These are phyloP conservation scores for Penicillium coffeae DNA, from an alignment of 495 filamentous ascomycete species.

Conservation along the genomic window DNA sequence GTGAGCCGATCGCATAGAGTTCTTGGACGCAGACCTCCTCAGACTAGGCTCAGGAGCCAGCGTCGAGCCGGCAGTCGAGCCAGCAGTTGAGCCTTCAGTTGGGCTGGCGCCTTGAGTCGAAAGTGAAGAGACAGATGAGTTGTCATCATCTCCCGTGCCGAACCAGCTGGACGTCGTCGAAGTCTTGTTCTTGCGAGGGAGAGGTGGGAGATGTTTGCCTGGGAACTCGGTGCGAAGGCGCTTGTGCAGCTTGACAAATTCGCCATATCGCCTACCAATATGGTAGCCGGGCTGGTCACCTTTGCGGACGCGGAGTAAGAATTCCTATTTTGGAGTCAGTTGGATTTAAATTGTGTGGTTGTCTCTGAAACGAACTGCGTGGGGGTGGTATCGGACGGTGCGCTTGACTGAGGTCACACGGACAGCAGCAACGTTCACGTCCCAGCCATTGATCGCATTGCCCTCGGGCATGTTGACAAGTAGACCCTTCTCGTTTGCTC, in stretches of 20 bases:
- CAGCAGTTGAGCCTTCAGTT: constrained; percentile 32
- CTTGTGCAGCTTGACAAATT: constrained; percentile 78
- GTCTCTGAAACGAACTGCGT: constrained; percentile 74
- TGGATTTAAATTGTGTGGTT: no score
- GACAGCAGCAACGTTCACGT: constrained; percentile 92
- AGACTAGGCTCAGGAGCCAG: constrained; percentile 23
- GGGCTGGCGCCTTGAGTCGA: constrained; percentile 55
- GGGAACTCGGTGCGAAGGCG: constrained; percentile 79
- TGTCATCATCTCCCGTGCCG: constrained; percentile 59
- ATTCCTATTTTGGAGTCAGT: no score
- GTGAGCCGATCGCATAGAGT: constrained; percentile 29
- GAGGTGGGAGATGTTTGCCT: constrained; percentile 79
- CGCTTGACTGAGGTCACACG: constrained; percentile 75
- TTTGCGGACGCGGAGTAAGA: constrained; percentile 76
- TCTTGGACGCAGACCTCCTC: constrained; percentile 33
- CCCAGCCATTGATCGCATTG: constrained; percentile 89
- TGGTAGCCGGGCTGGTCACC: constrained; percentile 67
- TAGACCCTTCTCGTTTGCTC: constrained; percentile 85
- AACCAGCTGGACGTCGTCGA: constrained; percentile 57
- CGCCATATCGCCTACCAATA: constrained; percentile 81
- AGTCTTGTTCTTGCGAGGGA: constrained; percentile 87
- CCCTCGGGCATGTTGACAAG: constrained; percentile 84
- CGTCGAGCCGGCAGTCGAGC: constrained; percentile 25
- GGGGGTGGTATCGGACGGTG: constrained; percentile 84
- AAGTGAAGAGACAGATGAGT: constrained; percentile 70